Evolutionary conservation across 352 stramenopile genomes (phyloP).

Genomic region (Phytophthora aleatoria): DNA sequence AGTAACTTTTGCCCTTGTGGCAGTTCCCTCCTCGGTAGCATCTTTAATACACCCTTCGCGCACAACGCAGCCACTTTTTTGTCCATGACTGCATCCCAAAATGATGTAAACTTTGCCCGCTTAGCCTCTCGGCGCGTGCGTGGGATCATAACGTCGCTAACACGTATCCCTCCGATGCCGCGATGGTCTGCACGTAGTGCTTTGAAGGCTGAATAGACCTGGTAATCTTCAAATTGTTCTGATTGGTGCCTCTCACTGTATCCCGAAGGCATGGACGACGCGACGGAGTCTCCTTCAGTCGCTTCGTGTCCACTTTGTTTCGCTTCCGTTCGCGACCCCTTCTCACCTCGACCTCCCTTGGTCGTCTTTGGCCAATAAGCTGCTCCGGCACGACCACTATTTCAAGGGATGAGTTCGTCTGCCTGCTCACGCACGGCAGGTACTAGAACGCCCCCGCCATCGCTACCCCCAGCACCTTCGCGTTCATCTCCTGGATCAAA

Average conservation of each 20-base stretch:
- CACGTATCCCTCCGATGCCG: neutral
- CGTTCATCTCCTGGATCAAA: constrained; percentile 3
- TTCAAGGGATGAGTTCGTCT: neutral
- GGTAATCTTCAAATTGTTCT: constrained; percentile 1
- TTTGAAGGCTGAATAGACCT: constrained; percentile 1
- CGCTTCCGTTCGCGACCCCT: neutral
- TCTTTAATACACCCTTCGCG: too few relatives aligned
- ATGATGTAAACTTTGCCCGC: too few relatives aligned
- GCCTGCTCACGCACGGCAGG: neutral
- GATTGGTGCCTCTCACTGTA: neutral
- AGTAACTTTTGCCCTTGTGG: too few relatives aligned
- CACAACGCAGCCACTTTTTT: too few relatives aligned
- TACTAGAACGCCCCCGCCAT: too few relatives aligned
- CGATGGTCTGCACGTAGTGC: constrained; percentile 2
- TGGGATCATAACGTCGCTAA: too few relatives aligned
- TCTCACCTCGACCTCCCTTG: neutral
- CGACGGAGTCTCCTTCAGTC: neutral
- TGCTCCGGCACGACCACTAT: neutral
- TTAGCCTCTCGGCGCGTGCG: too few relatives aligned
- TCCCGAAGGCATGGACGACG: neutral
- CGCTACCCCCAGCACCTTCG: neutral
- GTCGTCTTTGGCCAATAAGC: neutral
- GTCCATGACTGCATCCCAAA: too few relatives aligned
- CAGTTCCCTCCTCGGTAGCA: too few relatives aligned
- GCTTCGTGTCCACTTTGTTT: neutral